Evolutionary conservation across 345 rosid genomes (phyloP).

Genomic region (Citrus trifoliata): DNA sequence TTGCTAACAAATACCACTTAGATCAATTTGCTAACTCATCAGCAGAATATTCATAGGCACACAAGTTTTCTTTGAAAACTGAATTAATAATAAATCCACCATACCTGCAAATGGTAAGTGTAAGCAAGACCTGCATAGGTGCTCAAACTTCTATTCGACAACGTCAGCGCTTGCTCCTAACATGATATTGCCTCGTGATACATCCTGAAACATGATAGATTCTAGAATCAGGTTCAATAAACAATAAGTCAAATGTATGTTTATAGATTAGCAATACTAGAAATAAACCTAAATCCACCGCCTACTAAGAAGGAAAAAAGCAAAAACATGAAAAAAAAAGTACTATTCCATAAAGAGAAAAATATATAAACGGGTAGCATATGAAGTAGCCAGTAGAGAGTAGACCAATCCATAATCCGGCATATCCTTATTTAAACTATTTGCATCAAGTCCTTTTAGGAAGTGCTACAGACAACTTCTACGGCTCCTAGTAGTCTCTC

Average conservation of each 20-base stretch:
- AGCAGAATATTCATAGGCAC: not conserved
- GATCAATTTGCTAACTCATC: not conserved
- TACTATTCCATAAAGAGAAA: not conserved
- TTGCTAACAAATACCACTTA: not conserved
- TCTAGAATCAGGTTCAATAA: conserved; percentile 16
- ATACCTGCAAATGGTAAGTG: conserved; percentile 68
- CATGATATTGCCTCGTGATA: conserved; percentile 60
- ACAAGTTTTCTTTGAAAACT: not conserved
- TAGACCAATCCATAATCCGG: not conserved
- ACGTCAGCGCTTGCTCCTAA: conserved; percentile 81
- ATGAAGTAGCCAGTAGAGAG: not conserved
- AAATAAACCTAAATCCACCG: not conserved
- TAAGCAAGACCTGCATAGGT: conserved; percentile 98
- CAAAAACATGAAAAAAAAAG: not conserved
- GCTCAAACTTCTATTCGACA: conserved; percentile 80
- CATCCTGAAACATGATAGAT: conserved; percentile 47
- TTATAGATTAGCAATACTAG: not conserved
- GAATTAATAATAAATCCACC: not conserved
- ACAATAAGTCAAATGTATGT: not conserved
- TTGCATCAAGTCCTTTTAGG: not conserved
- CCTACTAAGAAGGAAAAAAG: not conserved
- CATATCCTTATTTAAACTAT: not conserved
- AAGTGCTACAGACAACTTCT: not conserved
- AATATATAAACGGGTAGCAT: not conserved
- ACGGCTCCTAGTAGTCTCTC: not conserved